A percentile compares a stretch with the other conserved stretches of the same genome.
phyloP scores from a whole-genome alignment of 31 red algal species.

The Bonnemaisonia californica region DNA sequence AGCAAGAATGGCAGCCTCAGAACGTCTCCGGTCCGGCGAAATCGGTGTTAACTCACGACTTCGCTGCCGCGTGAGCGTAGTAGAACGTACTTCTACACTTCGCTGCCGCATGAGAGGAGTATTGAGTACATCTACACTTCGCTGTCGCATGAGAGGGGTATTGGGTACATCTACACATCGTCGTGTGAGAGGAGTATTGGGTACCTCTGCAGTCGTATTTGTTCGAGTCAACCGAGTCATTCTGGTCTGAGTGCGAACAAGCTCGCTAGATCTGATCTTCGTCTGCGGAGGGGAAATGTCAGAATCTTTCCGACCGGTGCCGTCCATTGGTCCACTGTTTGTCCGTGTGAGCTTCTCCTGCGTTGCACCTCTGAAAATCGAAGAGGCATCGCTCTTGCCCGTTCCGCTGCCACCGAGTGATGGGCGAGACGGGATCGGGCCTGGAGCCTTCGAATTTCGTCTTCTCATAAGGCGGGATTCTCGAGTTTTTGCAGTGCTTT shows the following conservation, averaged over 20 bases:
- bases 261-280: neutral
- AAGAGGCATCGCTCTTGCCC: neutral
- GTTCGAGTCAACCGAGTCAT: neutral
- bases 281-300: neutral
- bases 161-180: too few species aligned
- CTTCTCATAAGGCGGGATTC: neutral
- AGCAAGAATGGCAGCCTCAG: neutral
- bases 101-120: neutral
- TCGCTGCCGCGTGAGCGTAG: neutral
- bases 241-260: neutral
- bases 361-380: neutral
- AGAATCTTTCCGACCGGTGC: neutral
- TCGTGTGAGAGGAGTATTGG: neutral
- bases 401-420: neutral
- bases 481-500: neutral
- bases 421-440: neutral
- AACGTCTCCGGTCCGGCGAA: neutral
- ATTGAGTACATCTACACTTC: too few species aligned
- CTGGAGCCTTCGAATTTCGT: neutral
- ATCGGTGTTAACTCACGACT: neutral
- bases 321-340: neutral
- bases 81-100: neutral
- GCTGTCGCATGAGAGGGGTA: too few species aligned
- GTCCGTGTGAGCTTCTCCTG: neutral
- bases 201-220: neutral